Evolutionary conservation across 2,329 filamentous ascomycete genomes (phyloP).

Genomic region (Pseudohalonectria lignicola): DNA sequence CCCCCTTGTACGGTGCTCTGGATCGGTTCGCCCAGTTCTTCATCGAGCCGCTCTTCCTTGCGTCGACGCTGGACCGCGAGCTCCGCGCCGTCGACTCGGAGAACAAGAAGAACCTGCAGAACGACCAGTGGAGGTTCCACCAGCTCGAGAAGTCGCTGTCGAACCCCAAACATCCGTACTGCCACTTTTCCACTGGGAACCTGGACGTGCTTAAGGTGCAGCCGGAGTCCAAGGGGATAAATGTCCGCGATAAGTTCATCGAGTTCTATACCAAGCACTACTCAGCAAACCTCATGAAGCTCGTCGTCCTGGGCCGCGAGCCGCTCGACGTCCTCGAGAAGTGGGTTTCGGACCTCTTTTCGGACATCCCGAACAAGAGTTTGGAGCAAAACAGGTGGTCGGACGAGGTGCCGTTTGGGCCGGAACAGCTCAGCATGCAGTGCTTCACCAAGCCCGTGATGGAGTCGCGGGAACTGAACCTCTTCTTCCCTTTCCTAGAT

Average conservation of each 20-base stretch:
- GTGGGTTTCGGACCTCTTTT: conserved; percentile 79
- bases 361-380: conserved; percentile 70
- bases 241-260: conserved; percentile 84
- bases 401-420: conserved; percentile 35
- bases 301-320: conserved; percentile 77
- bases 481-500: conserved; percentile 77
- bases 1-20: conserved; percentile 64
- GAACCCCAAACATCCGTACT: conserved; percentile 78
- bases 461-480: conserved; percentile 68
- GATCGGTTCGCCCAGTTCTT: conserved; percentile 95
- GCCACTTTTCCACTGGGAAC: conserved; percentile 87
- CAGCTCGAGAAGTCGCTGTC: conserved; percentile 84
- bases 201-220: conserved; percentile 75
- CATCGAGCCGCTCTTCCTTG: conserved; percentile 74
- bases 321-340: conserved; percentile 68
- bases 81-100: conserved; percentile 85
- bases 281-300: conserved; percentile 88
- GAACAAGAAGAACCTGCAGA: conserved; percentile 96
- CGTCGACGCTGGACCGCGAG: conserved; percentile 77
- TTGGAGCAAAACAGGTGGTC: conserved; percentile 50
- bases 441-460: conserved; percentile 87
- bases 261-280: conserved; percentile 85
- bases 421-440: conserved; percentile 48
- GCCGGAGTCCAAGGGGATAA: conserved; percentile 67
- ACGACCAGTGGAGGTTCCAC: conserved; percentile 75